Conservation (phyloP, 2,329 filamentous ascomycete species). For the Rhexocercosporidium sp. region DNA sequence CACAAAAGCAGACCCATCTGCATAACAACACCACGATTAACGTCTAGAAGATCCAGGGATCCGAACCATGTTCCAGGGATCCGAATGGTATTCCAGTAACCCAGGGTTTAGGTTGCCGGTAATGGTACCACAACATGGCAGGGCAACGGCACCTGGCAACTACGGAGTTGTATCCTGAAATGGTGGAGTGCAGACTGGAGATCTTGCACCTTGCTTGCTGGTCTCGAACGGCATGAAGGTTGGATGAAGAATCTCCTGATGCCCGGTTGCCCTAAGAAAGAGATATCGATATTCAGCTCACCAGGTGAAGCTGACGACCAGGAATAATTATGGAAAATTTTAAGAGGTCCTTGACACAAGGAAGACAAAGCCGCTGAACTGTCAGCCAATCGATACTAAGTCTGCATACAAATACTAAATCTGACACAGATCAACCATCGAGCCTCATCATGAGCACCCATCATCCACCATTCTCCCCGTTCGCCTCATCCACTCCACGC, state of each 20-base stretch:
- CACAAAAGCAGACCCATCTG: not conserved
- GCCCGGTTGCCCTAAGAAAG: not conserved
- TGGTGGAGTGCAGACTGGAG: conserved; percentile 2
- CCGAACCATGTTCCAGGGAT: not conserved
- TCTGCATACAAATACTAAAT: not conserved
- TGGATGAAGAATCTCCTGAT: conserved; percentile 22
- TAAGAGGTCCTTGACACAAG: not conserved
- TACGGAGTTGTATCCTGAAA: conserved; percentile 21
- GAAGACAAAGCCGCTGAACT: not conserved
- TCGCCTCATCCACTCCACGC: too few species aligned
- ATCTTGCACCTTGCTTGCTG: not conserved
- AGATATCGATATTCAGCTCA: not conserved
- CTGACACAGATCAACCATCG: not conserved
- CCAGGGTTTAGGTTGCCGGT: conserved; percentile 8
- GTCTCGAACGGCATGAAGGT: not conserved
- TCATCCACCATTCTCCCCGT: not conserved
- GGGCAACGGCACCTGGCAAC: not conserved
- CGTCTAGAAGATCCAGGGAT: conserved; percentile 4
- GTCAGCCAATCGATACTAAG: not conserved
- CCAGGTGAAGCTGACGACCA: not conserved
- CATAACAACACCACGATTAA: not conserved
- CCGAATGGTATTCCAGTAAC: not conserved
- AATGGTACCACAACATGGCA: not conserved
- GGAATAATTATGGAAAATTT: not conserved
- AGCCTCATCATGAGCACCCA: not conserved